These are phyloP conservation scores for Acanthamoeba triangularis DNA, from an alignment of 208 protist species.

Conservation along the genomic window DNA sequence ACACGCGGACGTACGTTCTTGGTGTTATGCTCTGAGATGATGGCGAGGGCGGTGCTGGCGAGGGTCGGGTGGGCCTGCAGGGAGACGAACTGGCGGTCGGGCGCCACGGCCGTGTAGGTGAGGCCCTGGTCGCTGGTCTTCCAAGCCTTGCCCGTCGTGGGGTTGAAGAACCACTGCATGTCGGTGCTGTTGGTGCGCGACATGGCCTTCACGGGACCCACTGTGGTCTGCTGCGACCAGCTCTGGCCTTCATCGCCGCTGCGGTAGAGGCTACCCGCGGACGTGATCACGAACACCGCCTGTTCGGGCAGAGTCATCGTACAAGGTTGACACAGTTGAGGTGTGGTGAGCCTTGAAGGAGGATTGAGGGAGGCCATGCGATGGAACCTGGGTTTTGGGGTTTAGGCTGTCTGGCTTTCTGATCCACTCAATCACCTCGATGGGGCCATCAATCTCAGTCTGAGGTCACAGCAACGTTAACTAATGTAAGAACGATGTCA, in stretches of 20 bases:
- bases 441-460: not conserved
- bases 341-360: not conserved
- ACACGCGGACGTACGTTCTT: not conserved
- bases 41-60: constrained; percentile 7
- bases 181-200: not conserved
- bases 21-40: not conserved
- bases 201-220: not conserved
- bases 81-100: not conserved
- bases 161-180: constrained; percentile 60
- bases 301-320: not conserved
- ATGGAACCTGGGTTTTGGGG: not conserved
- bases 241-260: not conserved
- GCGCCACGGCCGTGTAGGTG: not conserved
- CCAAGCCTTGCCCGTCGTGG: not conserved
- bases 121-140: constrained; percentile 18
- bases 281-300: constrained; percentile 2
- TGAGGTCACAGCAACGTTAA: too few species aligned
- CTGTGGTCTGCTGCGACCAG: not conserved
- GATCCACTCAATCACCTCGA: constrained; percentile 5
- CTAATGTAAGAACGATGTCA: not conserved
- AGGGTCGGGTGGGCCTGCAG: constrained; percentile 31
- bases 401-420: not conserved
- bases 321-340: not conserved
- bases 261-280: constrained; percentile 1
- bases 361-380: not conserved